Evolutionary conservation across 2,329 filamentous ascomycete genomes (phyloP).

Genomic region (Xylariales sp.): DNA sequence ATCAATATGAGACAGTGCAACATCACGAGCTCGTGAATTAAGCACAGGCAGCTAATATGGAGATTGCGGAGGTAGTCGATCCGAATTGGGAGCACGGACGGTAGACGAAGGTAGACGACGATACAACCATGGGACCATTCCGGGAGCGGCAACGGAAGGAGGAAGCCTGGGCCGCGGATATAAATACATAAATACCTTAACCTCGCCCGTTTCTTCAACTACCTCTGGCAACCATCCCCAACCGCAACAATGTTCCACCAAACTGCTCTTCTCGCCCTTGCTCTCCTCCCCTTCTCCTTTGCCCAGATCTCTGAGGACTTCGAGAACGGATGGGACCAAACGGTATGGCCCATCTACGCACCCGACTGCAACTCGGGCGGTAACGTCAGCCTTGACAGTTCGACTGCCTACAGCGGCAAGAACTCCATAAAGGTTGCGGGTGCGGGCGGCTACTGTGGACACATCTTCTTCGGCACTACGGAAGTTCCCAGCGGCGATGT

Average conservation of each 20-base stretch:
- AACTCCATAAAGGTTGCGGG: constrained; percentile 51
- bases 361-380: constrained; percentile 57
- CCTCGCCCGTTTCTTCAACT: constrained; percentile 12
- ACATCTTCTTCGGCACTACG: constrained; percentile 57
- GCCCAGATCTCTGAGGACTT: constrained; percentile 53
- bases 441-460: constrained; percentile 51
- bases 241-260: not conserved
- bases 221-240: not conserved
- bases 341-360: constrained; percentile 55
- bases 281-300: constrained; percentile 40
- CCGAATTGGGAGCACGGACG: too few relatives aligned
- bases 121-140: too few relatives aligned
- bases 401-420: constrained; percentile 50
- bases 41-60: too few relatives aligned
- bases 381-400: constrained; percentile 50
- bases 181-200: constrained; percentile 22
- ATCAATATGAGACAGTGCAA: too few relatives aligned
- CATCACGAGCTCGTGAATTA: too few relatives aligned
- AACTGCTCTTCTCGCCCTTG: constrained; percentile 37
- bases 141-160: constrained; percentile 17
- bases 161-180: constrained; percentile 17
- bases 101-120: too few relatives aligned
- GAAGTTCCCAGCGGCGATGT: constrained; percentile 52
- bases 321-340: constrained; percentile 52
- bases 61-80: too few relatives aligned